Conservation (phyloP, 179 eudicot species). For the Beta corolliflora region DNA sequence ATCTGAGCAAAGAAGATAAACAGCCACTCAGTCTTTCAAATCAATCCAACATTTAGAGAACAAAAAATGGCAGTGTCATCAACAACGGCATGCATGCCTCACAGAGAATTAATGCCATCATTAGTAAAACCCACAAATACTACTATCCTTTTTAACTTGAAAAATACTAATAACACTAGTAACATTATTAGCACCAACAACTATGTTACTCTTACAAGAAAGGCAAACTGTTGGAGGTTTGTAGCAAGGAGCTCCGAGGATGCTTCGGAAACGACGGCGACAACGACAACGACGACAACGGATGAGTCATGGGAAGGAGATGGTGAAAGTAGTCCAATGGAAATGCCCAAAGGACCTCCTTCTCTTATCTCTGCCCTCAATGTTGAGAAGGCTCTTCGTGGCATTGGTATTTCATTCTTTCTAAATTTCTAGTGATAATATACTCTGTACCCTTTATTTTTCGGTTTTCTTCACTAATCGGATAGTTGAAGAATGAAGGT, state of each 20-base stretch:
- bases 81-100: conserved; percentile 12
- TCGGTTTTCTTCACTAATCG: no score
- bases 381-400: conserved; percentile 68
- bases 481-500: no score
- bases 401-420: conserved; percentile 45
- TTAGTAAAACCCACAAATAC: background rate
- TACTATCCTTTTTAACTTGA: background rate
- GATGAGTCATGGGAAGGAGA: conserved; percentile 26
- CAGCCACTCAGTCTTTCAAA: background rate
- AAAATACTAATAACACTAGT: background rate
- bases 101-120: conserved; percentile 12
- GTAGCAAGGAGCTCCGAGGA: conserved; percentile 14
- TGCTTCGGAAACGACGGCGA: background rate
- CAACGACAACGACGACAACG: background rate
- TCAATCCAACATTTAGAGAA: background rate
- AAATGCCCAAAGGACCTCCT: conserved; percentile 47
- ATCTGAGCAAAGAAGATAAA: background rate
- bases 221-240: background rate
- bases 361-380: conserved; percentile 63
- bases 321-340: conserved; percentile 31
- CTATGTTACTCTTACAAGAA: background rate
- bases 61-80: conserved; percentile 15
- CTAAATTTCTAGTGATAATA: no score
- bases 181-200: background rate
- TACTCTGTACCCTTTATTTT: no score